A percentile compares a stretch with the other conserved stretches of the same genome.
phyloP scores from a whole-genome alignment of 2,329 filamentous ascomycete species.

The Talaromyces sp. region DNA sequence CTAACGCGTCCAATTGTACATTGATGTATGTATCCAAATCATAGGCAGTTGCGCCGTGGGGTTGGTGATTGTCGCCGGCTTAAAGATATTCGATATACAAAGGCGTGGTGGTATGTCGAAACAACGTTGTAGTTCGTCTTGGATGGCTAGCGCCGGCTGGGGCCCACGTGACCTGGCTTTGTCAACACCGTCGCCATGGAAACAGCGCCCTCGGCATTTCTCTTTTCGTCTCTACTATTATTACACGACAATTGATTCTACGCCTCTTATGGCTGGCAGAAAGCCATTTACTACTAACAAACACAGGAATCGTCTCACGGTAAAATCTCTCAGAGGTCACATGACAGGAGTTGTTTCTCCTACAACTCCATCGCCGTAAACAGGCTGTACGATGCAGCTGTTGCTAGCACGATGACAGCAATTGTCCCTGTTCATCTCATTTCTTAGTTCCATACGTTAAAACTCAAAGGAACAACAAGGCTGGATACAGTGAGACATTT shows the following conservation, averaged over 20 bases:
- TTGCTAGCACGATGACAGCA: neutral
- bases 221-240: neutral
- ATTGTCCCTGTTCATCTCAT: neutral
- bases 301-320: too few species aligned
- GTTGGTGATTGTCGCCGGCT: neutral
- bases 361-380: too few species aligned
- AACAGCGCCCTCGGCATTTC: neutral
- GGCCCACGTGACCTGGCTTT: neutral
- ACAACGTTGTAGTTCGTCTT: slow-evolving; percentile 6
- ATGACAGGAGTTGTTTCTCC: neutral
- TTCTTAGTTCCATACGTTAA: neutral
- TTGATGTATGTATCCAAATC: slow-evolving; percentile 9
- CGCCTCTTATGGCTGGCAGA: neutral
- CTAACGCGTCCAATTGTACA: slow-evolving; percentile 11
- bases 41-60: neutral
- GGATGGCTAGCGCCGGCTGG: slow-evolving; percentile 3
- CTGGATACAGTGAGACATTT: neutral
- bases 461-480: neutral
- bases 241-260: neutral
- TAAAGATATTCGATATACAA: slow-evolving; percentile 6
- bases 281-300: neutral
- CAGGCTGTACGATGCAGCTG: too few species aligned
- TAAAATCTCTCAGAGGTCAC: neutral
- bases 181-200: slow-evolving; percentile 11
- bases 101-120: neutral